Percentiles rank a stretch among this genome's conserved stretches.
These are phyloP conservation scores for Coelastrella sp. DNA, from an alignment of 139 green algal species.

Conservation along the genomic window DNA sequence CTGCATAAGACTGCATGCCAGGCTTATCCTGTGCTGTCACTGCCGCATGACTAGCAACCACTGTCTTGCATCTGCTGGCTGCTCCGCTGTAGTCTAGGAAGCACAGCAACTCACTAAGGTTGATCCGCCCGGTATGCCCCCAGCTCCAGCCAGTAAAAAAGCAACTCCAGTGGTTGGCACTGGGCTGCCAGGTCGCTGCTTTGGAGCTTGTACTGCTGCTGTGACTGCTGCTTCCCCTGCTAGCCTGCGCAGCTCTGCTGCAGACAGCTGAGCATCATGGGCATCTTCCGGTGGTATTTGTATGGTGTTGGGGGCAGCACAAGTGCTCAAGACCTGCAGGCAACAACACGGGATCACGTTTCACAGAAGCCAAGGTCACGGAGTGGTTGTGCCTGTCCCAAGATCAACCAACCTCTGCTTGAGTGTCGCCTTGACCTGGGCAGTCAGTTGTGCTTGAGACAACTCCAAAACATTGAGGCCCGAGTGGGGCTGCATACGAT, in stretches of 20 bases:
- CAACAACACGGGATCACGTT: no score
- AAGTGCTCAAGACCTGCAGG: conserved; percentile 44
- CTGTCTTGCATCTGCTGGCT: neutral
- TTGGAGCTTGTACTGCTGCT: neutral
- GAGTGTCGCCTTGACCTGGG: no score
- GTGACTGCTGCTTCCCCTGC: conserved; percentile 20
- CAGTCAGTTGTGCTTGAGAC: no score
- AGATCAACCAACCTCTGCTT: no score
- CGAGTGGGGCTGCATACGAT: no score
- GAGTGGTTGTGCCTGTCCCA: no score
- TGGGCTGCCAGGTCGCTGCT: conserved; percentile 28
- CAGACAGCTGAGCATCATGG: conserved; percentile 21
- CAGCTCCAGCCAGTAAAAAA: conserved; percentile 49
- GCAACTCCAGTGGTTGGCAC: conserved; percentile 52
- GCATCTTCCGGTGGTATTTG: conserved; percentile 22
- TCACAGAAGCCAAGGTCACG: no score
- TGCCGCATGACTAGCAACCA: neutral
- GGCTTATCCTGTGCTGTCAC: no score
- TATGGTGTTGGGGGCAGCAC: conserved; percentile 43
- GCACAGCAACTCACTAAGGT: conserved; percentile 56
- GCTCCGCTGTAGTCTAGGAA: neutral
- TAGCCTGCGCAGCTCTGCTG: conserved; percentile 23
- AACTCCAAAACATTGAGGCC: no score
- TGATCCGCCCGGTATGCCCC: conserved; percentile 70
- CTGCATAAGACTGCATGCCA: no score